A percentile compares a stretch with the other conserved stretches of the same genome.
Conservation (phyloP, 257 asterid species). For the Solanum dulcamara region DNA sequence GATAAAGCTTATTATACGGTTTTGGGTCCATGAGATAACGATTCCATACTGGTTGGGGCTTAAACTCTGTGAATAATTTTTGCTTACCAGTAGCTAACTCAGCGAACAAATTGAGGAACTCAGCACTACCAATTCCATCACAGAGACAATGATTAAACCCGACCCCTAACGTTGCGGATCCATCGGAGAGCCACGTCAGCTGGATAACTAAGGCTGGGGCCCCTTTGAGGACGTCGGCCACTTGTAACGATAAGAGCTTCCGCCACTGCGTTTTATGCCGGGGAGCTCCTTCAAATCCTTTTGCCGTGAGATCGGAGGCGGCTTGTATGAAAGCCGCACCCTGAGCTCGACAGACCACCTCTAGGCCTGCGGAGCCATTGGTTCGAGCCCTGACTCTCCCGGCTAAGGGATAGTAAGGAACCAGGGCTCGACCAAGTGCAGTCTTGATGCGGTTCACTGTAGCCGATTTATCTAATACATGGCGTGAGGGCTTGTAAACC, state of each 20-base stretch:
- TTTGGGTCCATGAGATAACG: constrained; percentile 31
- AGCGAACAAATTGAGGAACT: constrained; percentile 53
- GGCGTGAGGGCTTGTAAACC: constrained; percentile 24
- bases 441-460: constrained; percentile 22
- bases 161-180: constrained; percentile 41
- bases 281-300: constrained; percentile 36
- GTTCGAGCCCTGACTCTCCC: constrained; percentile 48
- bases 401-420: constrained; percentile 62
- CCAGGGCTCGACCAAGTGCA: constrained; percentile 35
- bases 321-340: constrained; percentile 55
- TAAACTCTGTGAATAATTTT: neutral
- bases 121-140: constrained; percentile 56
- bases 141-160: constrained; percentile 53
- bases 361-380: constrained; percentile 38
- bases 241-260: constrained; percentile 32
- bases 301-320: constrained; percentile 8
- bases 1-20: neutral
- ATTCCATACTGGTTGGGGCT: constrained; percentile 30
- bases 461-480: constrained; percentile 12
- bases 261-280: constrained; percentile 27
- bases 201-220: constrained; percentile 55
- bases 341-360: constrained; percentile 50
- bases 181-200: constrained; percentile 64
- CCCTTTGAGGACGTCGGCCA: constrained; percentile 43
- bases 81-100: constrained; percentile 25